Evolutionary conservation across 441 rosid species (phyloP).

Genomic region (Lepidium campestre): DNA sequence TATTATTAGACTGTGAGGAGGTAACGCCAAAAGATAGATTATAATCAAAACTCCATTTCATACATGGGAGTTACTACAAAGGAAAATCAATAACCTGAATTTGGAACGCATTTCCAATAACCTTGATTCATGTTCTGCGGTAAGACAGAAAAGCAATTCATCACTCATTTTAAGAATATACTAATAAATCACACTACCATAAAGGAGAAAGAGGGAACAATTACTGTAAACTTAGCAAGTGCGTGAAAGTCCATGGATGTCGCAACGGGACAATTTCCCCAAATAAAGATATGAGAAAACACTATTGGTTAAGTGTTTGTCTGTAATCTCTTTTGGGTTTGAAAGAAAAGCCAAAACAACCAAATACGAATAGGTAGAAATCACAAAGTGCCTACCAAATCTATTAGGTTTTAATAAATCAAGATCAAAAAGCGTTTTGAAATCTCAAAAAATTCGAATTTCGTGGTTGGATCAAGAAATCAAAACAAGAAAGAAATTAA

Average conservation of each 20-base stretch:
- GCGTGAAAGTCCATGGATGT: background rate
- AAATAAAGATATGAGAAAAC: too few species aligned
- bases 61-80: background rate
- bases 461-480: too few species aligned
- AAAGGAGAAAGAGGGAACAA: background rate
- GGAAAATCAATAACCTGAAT: constrained; percentile 62
- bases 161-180: background rate
- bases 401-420: too few species aligned
- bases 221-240: background rate
- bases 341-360: too few species aligned
- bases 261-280: too few species aligned
- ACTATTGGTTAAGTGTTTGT: too few species aligned
- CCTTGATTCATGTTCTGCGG: constrained; percentile 57
- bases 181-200: background rate
- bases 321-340: too few species aligned
- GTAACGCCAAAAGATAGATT: constrained; percentile 1
- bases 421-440: too few species aligned
- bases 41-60: constrained; percentile 9
- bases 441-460: too few species aligned
- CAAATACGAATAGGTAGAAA: too few species aligned
- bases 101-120: constrained; percentile 97
- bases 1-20: constrained; percentile 14
- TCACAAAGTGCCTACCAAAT: too few species aligned
- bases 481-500: too few species aligned
- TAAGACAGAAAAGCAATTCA: constrained; percentile 26